Evolutionary conservation across 1,139 yeast genomes (phyloP).

Genomic region (Sugiyamaella grinbergsii): DNA sequence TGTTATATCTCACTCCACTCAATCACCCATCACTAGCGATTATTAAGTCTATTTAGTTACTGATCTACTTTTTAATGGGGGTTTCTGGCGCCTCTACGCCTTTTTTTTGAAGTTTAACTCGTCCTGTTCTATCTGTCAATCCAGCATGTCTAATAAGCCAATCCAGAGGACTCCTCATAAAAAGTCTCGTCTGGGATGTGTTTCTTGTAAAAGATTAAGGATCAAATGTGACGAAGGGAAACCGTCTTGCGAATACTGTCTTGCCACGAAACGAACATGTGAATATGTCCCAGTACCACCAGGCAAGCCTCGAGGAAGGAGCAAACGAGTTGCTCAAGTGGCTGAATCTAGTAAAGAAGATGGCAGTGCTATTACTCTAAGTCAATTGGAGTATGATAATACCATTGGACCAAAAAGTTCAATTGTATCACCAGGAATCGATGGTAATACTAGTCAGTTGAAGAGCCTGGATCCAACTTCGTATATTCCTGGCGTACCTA

Average conservation of each 20-base stretch:
- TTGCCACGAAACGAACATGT: slow-evolving; percentile 17
- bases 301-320: slow-evolving; percentile 14
- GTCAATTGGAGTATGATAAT: neutral
- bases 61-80: too few species aligned
- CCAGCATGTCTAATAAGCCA: neutral
- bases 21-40: too few species aligned
- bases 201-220: slow-evolving; percentile 25
- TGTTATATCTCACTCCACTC: too few species aligned
- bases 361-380: too few species aligned
- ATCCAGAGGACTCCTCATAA: slow-evolving; percentile 10
- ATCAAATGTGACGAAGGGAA: slow-evolving; percentile 24
- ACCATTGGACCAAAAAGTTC: neutral
- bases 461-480: too few species aligned
- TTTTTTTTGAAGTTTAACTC: too few species aligned
- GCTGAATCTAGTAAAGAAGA: slow-evolving; percentile 4
- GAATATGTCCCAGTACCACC: slow-evolving; percentile 18
- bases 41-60: too few species aligned
- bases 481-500: too few species aligned
- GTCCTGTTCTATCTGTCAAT: too few species aligned
- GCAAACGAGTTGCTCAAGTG: slow-evolving; percentile 2
- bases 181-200: slow-evolving; percentile 24
- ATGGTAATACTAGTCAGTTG: too few species aligned
- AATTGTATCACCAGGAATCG: too few species aligned
- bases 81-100: too few species aligned
- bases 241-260: slow-evolving; percentile 22